Base-by-base conservation (phyloP, 768 basidiomycete species). In the Rhizopogon sp. region DNA sequence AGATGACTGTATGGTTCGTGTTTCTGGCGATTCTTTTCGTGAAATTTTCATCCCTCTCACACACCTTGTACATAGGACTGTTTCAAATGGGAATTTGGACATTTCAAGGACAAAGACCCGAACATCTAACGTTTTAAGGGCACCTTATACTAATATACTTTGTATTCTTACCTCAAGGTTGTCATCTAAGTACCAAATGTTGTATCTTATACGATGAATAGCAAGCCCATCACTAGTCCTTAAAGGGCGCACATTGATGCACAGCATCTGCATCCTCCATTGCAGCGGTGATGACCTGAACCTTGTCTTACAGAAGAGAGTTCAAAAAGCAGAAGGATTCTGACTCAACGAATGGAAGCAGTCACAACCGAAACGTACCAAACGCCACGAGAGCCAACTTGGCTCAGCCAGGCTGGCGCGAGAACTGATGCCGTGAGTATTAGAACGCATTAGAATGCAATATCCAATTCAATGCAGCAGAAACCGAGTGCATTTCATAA, bases 81-180 rank as follows among this genome's bases (percentile, higher is more conserved):
- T 69, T 85, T 72, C 68, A 87, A 85, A 62, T 90, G 88, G 88
- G 82, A 87, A 55, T 90, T 88, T 52, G 77, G 79, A 6, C 66
- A 76, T 50, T 80, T 71, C 69, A 73, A 75, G 59, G 58, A 71
- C 43, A 35, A 55, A 11, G 43, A 40, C 29, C 39, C 17, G 41
- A 43, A 33, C 13, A 22, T 6, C 22, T 55, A 39, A 37, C 22
- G 2, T 41, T 9, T 11, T n/a, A 17, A 17, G 5, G 25, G 5
- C 33, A 3, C 20, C 43, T 54, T 54, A 25, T 39, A 44, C 28
- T 42, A 31, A 39, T 46, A 44, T 52, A 58, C 43, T 28, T n/a
- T 44, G 37, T 55, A 56, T 50, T 25, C 47, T 50, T 49, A 25
- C 50, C 46, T 49, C 33, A 20, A 20, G 20, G 22, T 8, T 5